Evolutionary conservation across 2,329 filamentous ascomycete species (phyloP).

Genomic region (Tolypocladium pustulatum): DNA sequence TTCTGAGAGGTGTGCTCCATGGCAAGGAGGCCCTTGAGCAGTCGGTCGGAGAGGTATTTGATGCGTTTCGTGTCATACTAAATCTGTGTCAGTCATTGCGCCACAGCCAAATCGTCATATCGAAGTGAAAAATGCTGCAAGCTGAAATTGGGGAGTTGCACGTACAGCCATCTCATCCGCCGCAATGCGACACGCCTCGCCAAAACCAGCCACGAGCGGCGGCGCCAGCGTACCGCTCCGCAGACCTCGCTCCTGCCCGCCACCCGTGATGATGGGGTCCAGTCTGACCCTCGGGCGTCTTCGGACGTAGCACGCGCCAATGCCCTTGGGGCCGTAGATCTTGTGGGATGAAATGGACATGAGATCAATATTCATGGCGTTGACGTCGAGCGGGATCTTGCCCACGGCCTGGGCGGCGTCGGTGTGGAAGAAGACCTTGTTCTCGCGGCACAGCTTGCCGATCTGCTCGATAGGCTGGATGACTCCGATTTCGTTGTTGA

Average conservation of each 20-base stretch:
- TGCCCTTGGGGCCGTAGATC: constrained; percentile 95
- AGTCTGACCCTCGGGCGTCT: constrained; percentile 86
- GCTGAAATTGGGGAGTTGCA: constrained; percentile 44
- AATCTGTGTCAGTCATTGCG: constrained; percentile 11
- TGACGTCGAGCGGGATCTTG: constrained; percentile 94
- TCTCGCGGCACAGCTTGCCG: constrained; percentile 78
- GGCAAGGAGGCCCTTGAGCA: constrained; percentile 70
- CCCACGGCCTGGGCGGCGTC: constrained; percentile 96
- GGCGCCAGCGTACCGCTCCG: constrained; percentile 91
- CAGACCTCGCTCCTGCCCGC: constrained; percentile 90
- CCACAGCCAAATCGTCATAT: background rate
- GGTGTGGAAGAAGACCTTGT: constrained; percentile 97
- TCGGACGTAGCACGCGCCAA: constrained; percentile 92
- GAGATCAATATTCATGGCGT: constrained; percentile 94
- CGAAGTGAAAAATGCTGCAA: constrained; percentile 3
- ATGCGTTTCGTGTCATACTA: constrained; percentile 91
- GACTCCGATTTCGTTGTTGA: constrained; percentile 99
- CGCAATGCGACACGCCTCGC: constrained; percentile 88
- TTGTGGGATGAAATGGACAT: constrained; percentile 99
- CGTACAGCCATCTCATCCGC: constrained; percentile 84
- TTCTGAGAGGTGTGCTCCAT: constrained; percentile 92
- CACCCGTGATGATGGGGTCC: constrained; percentile 91
- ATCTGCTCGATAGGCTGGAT: constrained; percentile 94
- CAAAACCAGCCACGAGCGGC: constrained; percentile 81
- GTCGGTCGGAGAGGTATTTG: constrained; percentile 68